Conservation (phyloP, 768 basidiomycete genomes). For the Leccinum disarticulatum region DNA sequence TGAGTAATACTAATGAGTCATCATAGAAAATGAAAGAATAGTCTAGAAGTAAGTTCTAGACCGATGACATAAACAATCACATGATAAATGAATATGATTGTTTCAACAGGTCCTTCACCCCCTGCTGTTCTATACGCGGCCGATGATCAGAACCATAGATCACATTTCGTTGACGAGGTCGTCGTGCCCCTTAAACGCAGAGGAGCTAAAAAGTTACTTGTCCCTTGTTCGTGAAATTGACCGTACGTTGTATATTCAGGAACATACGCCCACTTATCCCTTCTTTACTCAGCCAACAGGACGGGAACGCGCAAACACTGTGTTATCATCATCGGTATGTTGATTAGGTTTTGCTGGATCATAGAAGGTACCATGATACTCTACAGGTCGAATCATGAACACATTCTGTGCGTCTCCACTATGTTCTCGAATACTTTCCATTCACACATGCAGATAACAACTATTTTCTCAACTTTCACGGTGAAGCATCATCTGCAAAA, state of each 20-base stretch:
- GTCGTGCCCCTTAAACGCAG: constrained; percentile 16
- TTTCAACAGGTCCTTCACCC: too few species aligned
- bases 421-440: constrained; percentile 10
- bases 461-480: constrained; percentile 42
- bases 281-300: constrained; percentile 11
- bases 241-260: constrained; percentile 12
- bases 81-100: too few species aligned
- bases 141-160: constrained; percentile 8
- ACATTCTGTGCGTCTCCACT: constrained; percentile 25
- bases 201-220: constrained; percentile 21
- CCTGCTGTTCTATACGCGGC: not conserved
- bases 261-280: not conserved
- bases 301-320: constrained; percentile 13
- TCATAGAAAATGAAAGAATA: too few species aligned
- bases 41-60: too few species aligned
- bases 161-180: constrained; percentile 30
- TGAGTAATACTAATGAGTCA: too few species aligned
- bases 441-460: constrained; percentile 29
- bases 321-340: constrained; percentile 22
- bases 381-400: constrained; percentile 31
- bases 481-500: constrained; percentile 28
- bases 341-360: not conserved
- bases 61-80: too few species aligned
- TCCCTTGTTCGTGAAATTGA: constrained; percentile 27
- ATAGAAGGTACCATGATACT: constrained; percentile 5